phyloP scores from a whole-genome alignment of 495 filamentous ascomycete species.

The Penicillium steckii region DNA sequence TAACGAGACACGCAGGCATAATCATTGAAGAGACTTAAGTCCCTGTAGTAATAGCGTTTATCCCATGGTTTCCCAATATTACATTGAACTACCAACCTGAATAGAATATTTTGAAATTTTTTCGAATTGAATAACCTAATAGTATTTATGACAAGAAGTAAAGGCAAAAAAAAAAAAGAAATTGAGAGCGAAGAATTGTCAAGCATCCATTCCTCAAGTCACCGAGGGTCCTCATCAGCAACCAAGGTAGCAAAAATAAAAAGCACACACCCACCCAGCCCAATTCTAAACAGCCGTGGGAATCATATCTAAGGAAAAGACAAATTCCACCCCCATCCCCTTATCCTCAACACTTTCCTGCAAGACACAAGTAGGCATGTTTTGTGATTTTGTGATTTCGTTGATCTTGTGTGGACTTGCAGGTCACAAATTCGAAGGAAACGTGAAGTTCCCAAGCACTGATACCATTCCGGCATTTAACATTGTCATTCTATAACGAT shows the following conservation, averaged over 20 bases:
- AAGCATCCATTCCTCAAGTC: neutral
- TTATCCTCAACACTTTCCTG: neutral
- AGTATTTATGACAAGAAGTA: neutral
- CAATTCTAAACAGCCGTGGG: conserved; percentile 15
- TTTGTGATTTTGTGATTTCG: neutral
- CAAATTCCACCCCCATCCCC: neutral
- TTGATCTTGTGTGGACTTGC: too few relatives aligned
- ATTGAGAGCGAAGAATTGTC: conserved; percentile 4
- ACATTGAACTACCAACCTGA: too few relatives aligned
- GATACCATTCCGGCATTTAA: too few relatives aligned
- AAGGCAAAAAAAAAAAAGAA: too few relatives aligned
- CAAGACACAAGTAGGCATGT: neutral
- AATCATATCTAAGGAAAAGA: conserved; percentile 5
- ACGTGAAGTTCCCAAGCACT: too few relatives aligned
- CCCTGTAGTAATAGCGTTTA: too few relatives aligned
- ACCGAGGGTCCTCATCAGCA: neutral
- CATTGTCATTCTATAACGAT: neutral
- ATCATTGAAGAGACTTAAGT: too few relatives aligned
- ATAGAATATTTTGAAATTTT: neutral
- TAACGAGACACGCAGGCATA: conserved; percentile 14
- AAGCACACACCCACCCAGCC: conserved; percentile 1
- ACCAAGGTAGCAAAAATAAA: neutral
- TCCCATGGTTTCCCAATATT: too few relatives aligned
- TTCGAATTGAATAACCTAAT: neutral
- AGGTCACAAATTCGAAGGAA: too few relatives aligned